phyloP scores from a whole-genome alignment of 768 basidiomycete species.

The Steccherinum ochraceum region DNA sequence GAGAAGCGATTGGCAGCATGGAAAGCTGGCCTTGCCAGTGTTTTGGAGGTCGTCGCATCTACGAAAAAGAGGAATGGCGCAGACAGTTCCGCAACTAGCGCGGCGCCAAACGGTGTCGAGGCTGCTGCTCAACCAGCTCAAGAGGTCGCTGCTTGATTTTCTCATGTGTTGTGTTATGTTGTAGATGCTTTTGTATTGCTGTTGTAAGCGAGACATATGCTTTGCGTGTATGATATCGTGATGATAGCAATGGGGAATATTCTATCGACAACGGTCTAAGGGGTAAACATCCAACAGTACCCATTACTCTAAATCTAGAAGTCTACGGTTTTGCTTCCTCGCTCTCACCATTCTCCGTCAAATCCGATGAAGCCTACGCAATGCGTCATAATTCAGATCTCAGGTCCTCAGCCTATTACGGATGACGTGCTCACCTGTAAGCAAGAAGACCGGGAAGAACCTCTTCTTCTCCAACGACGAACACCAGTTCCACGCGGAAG shows the following conservation, averaged over 20 bases:
- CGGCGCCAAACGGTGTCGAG: conserved; percentile 6
- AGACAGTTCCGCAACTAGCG: conserved; percentile 4
- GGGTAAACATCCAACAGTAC: background rate
- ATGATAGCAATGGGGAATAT: background rate
- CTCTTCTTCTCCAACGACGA: conserved; percentile 79
- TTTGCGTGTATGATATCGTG: conserved; percentile 1
- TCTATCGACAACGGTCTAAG: background rate
- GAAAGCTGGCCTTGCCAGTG: conserved; percentile 64
- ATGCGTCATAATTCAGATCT: conserved; percentile 2
- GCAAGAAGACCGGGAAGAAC: conserved; percentile 73
- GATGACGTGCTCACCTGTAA: conserved; percentile 49
- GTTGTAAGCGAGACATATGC: conserved; percentile 2
- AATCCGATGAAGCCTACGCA: conserved; percentile 83
- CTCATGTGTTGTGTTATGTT: no score
- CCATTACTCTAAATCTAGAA: no score
- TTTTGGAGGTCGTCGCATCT: conserved; percentile 62
- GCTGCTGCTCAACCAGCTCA: conserved; percentile 6
- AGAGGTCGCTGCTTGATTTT: conserved; percentile 4
- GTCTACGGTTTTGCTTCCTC: no score
- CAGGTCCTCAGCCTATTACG: background rate
- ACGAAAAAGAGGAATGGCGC: conserved; percentile 29
- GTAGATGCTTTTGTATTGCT: background rate
- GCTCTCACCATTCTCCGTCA: conserved; percentile 75
- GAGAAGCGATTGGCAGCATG: conserved; percentile 71
- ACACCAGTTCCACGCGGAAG: conserved; percentile 94